Percentiles rank a stretch among this genome's conserved stretches.
Evolutionary conservation across 2,329 filamentous ascomycete genomes (phyloP).

Genomic region (Aspergillus luchuensis): DNA sequence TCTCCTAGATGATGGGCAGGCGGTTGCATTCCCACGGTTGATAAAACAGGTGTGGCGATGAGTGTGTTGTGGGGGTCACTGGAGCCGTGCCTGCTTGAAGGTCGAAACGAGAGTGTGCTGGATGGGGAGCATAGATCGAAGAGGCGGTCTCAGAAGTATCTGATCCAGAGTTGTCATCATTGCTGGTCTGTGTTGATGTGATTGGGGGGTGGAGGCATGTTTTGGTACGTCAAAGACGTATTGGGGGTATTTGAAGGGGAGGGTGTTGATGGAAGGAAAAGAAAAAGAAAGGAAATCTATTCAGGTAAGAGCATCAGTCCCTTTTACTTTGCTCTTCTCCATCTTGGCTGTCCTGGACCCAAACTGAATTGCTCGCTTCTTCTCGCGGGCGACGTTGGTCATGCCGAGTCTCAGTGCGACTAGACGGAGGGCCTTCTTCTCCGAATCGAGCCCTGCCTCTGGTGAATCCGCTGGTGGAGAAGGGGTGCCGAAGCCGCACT

Average conservation of each 20-base stretch:
- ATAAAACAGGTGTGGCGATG: conserved; percentile 4
- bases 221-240: background rate
- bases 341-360: conserved; percentile 82
- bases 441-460: conserved; percentile 62
- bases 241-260: background rate
- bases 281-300: conserved; percentile 1
- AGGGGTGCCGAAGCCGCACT: conserved; percentile 77
- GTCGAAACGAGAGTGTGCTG: background rate
- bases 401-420: conserved; percentile 75
- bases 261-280: background rate
- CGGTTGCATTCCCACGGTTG: conserved; percentile 18
- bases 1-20: conserved; percentile 4
- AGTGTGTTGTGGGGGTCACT: background rate
- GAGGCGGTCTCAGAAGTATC: conserved; percentile 45
- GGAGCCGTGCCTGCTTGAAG: background rate
- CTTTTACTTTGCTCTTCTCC: conserved; percentile 66
- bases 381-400: conserved; percentile 72
- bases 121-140: conserved; percentile 4
- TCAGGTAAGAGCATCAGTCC: conserved; percentile 58
- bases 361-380: conserved; percentile 90
- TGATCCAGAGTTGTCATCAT: conserved; percentile 45
- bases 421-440: conserved; percentile 78
- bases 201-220: background rate
- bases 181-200: conserved; percentile 25
- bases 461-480: conserved; percentile 18